Base-by-base conservation (phyloP, 495 filamentous ascomycete genomes). In the Oidiodendron maius region DNA sequence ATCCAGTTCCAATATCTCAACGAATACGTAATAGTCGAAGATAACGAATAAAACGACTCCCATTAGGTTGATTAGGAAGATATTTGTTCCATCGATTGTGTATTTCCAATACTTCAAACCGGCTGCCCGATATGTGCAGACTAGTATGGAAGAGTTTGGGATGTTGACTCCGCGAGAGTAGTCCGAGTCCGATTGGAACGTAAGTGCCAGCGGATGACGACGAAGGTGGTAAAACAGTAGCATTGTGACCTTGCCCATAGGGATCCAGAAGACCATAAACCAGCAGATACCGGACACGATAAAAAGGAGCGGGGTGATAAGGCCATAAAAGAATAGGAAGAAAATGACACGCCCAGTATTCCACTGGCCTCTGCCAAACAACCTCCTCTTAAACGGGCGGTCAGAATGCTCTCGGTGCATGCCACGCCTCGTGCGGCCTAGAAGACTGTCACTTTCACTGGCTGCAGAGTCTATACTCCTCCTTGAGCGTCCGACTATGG, bases 71-170 rank as follows among this genome's bases (percentile, higher is more conserved):
- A 99, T 95, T 58, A 99, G 80, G 68, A 97, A 96, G 60, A 99
- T 91, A 67, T 99, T 99, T 38, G 94, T 97, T 44, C 93, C 93
- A 57, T 96, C 93, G 50, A 99, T 75, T 12, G 93, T 99, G 65
- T 99, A 99, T 64, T 97, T 99, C 89, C 94, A 99, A 68, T 99
- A 99, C 65, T 91, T 89, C 39, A 82, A 67, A 17, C 93, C 93
- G 12, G 91, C 91, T 23, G 91, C 93, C 51, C 94, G 87, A 66
- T 99, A 97, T 11, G 94, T 97, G 75, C 93, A 99, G 10, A 99
- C 71, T 36, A 99, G 70, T 44, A 99, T 91, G 18, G 89, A 93
- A 28, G 89, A 86, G 32, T 90, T 83, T 10, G 81, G 81, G 6
- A 76, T 77, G 5, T 81, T 81, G 20, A 76, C 74, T 1, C 74